Conservation (phyloP, 129 eudicot species). For the Ambrosia artemisiifolia region DNA sequence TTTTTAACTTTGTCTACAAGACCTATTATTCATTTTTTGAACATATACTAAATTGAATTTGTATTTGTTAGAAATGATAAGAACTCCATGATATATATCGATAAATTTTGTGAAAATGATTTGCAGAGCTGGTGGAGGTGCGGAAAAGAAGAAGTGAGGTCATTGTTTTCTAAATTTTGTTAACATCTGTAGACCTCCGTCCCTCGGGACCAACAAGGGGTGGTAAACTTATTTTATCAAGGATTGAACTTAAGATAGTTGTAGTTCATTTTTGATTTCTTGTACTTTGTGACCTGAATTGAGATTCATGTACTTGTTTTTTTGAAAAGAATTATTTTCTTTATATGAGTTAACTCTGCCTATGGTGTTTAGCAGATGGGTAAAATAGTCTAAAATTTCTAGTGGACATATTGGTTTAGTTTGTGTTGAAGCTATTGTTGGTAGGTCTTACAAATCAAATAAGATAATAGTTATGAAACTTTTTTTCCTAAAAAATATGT, state of each 20-base stretch:
- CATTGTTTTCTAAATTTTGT: constrained; percentile 18
- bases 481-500: no score
- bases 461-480: no score
- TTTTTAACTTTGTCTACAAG: neutral
- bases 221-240: no score
- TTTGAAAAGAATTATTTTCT: constrained; percentile 4
- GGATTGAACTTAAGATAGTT: constrained; percentile 1
- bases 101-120: neutral
- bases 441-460: no score
- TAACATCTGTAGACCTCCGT: neutral
- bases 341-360: neutral
- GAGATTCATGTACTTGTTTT: constrained; percentile 8
- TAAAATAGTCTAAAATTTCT: no score
- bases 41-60: neutral
- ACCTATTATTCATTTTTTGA: neutral
- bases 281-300: constrained; percentile 15
- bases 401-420: no score
- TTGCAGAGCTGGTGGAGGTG: constrained; percentile 67
- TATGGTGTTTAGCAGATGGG: no score
- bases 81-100: neutral
- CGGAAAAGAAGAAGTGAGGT: constrained; percentile 67
- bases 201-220: no score
- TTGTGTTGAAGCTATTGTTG: no score
- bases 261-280: constrained; percentile 5
- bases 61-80: neutral